Percentiles rank a stretch among this genome's conserved stretches.
phyloP scores from a whole-genome alignment of 495 filamentous ascomycete genomes.

The Aspergillus egyptiacus region DNA sequence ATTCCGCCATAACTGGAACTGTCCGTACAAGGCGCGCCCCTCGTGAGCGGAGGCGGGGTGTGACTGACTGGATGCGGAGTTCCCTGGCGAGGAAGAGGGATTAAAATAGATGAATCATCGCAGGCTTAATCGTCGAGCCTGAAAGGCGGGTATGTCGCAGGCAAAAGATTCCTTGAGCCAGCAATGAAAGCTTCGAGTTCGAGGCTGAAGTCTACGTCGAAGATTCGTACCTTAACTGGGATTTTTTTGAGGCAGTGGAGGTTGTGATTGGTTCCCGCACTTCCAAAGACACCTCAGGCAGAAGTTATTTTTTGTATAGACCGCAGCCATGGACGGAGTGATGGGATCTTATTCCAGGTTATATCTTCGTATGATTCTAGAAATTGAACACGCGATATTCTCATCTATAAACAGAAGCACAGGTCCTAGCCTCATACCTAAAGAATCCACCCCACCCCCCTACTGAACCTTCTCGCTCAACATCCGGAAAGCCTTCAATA shows the following conservation, averaged over 20 bases:
- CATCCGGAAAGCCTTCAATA: slow-evolving; percentile 17
- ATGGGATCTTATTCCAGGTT: too few relatives aligned
- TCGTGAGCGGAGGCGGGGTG: not conserved
- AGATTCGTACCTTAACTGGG: too few relatives aligned
- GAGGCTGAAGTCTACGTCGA: not conserved
- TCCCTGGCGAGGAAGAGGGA: not conserved
- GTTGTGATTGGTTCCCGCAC: slow-evolving; percentile 6
- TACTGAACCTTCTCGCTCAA: not conserved
- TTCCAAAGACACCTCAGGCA: slow-evolving; percentile 3
- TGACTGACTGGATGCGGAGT: not conserved
- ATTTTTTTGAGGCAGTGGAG: not conserved
- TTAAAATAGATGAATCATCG: not conserved
- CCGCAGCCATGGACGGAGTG: not conserved
- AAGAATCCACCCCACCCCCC: not conserved
- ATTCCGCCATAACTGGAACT: slow-evolving; percentile 10
- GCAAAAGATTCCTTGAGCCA: not conserved
- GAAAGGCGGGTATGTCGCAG: not conserved
- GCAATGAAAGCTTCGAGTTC: not conserved
- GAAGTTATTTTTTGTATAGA: not conserved
- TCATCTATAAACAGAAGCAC: not conserved
- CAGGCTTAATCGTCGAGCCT: not conserved
- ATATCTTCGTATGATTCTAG: too few relatives aligned
- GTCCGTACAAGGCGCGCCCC: not conserved
- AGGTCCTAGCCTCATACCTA: too few relatives aligned
- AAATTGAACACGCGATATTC: too few relatives aligned